Evolutionary conservation across 2,329 filamentous ascomycete genomes (phyloP), one percentile per base, ranked within the genome.

Genomic region (Neonectria magnoliae): DNA sequence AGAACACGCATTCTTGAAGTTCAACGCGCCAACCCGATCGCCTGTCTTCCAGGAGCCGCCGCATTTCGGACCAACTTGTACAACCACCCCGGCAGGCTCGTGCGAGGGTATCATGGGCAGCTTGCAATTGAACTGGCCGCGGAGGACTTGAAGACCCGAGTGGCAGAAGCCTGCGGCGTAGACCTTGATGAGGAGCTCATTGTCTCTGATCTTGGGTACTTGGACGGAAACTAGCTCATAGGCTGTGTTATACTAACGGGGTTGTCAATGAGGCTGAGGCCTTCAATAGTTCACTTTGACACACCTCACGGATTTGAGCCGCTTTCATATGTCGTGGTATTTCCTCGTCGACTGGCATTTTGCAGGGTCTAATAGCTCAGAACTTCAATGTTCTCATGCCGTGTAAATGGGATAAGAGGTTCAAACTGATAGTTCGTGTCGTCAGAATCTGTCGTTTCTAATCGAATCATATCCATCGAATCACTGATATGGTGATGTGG

Each of bases 81-180:
- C 75, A 6, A 81, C 41, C 0, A 73, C 68, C 3, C 79, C 78
- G 5, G 77, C 76, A 11, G 78, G 76, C 54, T 81, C 79, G 59
- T 81, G 79, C 4, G 77, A 79, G 0, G 76, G 73, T 22, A 76
- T 76, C 29, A 79, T 65, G 13, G 73, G 73, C 6, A 76, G 56
- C 5, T 66, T 68, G 2, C 75, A 73, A 2, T 60, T 57, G 62
- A 76, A 79, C 20, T 78, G 72, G 10, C 78, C 78, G 9, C 76
- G 73, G 1, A 77, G 60, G 9, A 78, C 77, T 57, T 80, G 78
- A 9, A 77, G 65, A 48, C 80, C 78, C 2, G 78, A 79, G 53
- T 79, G 78, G 58, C 78, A 80, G 67, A 79, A 80, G 1, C 78
- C 76, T 7, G 78, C 78, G 3, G 78, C 78, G 31, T 76, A 66